Conservation (phyloP, 192 early-diverging fungal genomes). For the Glomus cerebriforme region DNA sequence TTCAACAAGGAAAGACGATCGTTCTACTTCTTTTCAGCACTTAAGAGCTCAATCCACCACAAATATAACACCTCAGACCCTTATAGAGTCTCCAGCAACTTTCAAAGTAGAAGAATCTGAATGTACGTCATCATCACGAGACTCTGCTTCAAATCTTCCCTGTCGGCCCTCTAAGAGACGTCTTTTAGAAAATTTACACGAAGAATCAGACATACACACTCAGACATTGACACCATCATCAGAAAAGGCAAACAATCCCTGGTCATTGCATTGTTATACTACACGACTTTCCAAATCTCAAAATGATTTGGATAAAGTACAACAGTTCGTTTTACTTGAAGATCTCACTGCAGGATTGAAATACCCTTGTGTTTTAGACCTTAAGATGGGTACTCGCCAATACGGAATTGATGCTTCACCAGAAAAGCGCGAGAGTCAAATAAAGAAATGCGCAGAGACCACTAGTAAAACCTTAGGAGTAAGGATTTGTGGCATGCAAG, state of each 20-base stretch:
- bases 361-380: constrained; percentile 93
- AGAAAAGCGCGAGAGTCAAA: constrained; percentile 86
- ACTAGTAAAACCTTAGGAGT: constrained; percentile 93
- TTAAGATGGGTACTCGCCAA: constrained; percentile 99
- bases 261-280: constrained; percentile 28
- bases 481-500: constrained; percentile 98
- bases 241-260: constrained; percentile 3
- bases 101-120: background rate
- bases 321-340: constrained; percentile 90
- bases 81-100: background rate
- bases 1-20: background rate
- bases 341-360: constrained; percentile 89
- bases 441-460: constrained; percentile 86
- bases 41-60: background rate
- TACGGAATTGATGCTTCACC: constrained; percentile 86
- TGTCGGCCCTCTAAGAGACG: background rate
- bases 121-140: background rate
- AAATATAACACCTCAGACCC: background rate
- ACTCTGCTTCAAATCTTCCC: background rate
- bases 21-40: background rate
- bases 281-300: constrained; percentile 15
- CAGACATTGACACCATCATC: background rate
- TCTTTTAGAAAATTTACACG: background rate
- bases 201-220: background rate
- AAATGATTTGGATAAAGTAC: constrained; percentile 1